phyloP scores from a whole-genome alignment of 139 green algal species.

The Closterium sp. region DNA sequence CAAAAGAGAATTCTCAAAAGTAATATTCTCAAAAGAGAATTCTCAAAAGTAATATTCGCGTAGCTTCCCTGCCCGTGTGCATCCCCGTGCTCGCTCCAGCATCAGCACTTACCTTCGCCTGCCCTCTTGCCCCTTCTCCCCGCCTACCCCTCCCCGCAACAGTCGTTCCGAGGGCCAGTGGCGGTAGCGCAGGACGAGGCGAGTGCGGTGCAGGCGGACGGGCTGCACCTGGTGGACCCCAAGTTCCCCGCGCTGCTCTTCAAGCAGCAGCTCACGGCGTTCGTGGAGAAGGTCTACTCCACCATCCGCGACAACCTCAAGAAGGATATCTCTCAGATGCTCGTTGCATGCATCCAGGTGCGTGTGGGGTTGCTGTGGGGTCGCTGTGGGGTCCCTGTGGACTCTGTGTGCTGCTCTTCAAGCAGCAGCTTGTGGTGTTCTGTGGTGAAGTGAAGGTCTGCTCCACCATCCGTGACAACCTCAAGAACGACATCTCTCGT shows the following conservation, averaged over 20 bases:
- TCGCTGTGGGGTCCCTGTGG: not conserved
- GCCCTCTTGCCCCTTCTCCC: not conserved
- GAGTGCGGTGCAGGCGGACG: not conserved
- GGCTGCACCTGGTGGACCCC: constrained; percentile 79
- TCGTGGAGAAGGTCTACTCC: constrained; percentile 96
- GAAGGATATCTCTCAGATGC: constrained; percentile 84
- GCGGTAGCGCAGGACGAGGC: not conserved
- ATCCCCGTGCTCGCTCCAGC: no score
- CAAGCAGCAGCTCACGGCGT: constrained; percentile 98
- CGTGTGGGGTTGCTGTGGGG: not conserved
- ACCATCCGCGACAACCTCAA: constrained; percentile 97
- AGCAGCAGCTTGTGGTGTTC: constrained; percentile 95
- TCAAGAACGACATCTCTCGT: constrained; percentile 93
- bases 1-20: no score
- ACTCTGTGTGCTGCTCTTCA: constrained; percentile 97
- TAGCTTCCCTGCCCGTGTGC: no score
- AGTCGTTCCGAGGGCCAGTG: not conserved
- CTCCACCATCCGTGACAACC: constrained; percentile 92
- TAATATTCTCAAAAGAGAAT: no score
- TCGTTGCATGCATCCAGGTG: constrained; percentile 69
- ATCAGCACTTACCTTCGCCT: not conserved
- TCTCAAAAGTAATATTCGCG: no score
- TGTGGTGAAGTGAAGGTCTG: constrained; percentile 94
- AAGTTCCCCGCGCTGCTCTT: constrained; percentile 99
- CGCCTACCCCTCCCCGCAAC: not conserved